Evolutionary conservation across 2,329 filamentous ascomycete genomes (phyloP), one percentile per base, ranked within the genome.

Genomic region (Scedosporium dehoogii): DNA sequence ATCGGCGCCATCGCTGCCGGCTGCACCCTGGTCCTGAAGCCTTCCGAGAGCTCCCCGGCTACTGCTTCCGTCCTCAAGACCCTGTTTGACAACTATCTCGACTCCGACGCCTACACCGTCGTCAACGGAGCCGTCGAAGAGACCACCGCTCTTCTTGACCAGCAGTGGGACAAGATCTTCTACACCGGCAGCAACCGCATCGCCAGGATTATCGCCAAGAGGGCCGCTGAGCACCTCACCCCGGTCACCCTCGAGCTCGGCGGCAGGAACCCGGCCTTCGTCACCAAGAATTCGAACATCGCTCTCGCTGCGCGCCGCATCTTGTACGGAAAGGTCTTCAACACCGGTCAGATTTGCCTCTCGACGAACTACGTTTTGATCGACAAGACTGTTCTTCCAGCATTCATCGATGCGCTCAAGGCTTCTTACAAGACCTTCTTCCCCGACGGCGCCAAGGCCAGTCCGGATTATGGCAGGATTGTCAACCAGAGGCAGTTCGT

Each of bases 111-210:
- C 68, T 97, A 91, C 75, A 78, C 80, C 42, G 84, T 91, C 63
- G 80, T 97, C 67, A 94, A 97, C 72, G 94, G 94, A 64, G 86
- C 79, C 29, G 76, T 96, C 21, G 81, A 87, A 3, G 91, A 96
- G 79, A 92, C 89, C 3, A 91, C 89, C 56, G 86, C 86, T 12
- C 78, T 97, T 55, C 82, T 99, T 41, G 85, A 93, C 63, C 85
- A 92, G 78, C 93, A 93, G 74, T 99, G 92, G 88, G 92, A 96
- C 78, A 97, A 97, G 83, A 96, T 99, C 70, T 92, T 94, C 79
- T 99, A 96, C 78, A 99, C 94, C 1, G 94, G 94, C 62, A 87
- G 86, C 69, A 82, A 83, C 60, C 78, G 73, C 29, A 91, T 97
- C 18, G 94, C 90, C 70, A 91, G 88, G 71, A 92, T 97, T 70